phyloP scores from a whole-genome alignment of 2,329 filamentous ascomycete genomes.

The Fusarium tjaetaba region DNA sequence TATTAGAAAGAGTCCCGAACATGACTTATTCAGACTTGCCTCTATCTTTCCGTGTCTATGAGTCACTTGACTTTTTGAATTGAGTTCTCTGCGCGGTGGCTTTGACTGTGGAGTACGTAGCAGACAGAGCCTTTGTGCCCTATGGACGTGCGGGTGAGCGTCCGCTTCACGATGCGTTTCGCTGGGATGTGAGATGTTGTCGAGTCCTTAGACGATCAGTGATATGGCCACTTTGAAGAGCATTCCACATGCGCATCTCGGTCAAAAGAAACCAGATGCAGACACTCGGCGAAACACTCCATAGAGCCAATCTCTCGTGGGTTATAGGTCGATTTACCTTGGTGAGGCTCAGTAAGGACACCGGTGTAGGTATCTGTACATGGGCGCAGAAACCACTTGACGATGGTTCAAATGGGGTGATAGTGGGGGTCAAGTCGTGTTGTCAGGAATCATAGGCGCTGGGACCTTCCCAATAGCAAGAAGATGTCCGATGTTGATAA shows the following conservation, averaged over 20 bases:
- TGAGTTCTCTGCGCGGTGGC: not conserved
- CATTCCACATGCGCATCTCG: conserved; percentile 6
- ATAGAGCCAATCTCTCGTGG: conserved; percentile 1
- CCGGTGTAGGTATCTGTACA: conserved; percentile 22
- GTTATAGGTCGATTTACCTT: conserved; percentile 18
- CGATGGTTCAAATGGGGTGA: conserved; percentile 37
- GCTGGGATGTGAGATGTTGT: conserved; percentile 21
- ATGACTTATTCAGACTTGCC: conserved; percentile 7
- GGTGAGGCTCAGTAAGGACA: conserved; percentile 23
- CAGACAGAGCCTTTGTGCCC: not conserved
- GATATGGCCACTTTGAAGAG: conserved; percentile 30
- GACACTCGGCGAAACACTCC: conserved; percentile 10
- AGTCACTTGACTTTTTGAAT: conserved; percentile 18
- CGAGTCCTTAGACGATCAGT: conserved; percentile 20
- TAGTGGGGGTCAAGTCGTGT: conserved; percentile 44
- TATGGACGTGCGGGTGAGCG: not conserved
- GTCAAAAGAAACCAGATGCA: conserved; percentile 7
- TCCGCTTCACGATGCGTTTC: conserved; percentile 5
- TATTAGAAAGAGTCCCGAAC: conserved; percentile 17
- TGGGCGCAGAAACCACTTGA: conserved; percentile 31
- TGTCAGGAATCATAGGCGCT: conserved; percentile 27
- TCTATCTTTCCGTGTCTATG: conserved; percentile 3
- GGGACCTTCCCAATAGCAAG: not conserved
- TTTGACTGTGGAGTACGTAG: conserved; percentile 3
- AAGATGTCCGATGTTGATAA: conserved; percentile 20